Conservation (phyloP, 2,329 filamentous ascomycete genomes). For the Epichloe uncinata region DNA sequence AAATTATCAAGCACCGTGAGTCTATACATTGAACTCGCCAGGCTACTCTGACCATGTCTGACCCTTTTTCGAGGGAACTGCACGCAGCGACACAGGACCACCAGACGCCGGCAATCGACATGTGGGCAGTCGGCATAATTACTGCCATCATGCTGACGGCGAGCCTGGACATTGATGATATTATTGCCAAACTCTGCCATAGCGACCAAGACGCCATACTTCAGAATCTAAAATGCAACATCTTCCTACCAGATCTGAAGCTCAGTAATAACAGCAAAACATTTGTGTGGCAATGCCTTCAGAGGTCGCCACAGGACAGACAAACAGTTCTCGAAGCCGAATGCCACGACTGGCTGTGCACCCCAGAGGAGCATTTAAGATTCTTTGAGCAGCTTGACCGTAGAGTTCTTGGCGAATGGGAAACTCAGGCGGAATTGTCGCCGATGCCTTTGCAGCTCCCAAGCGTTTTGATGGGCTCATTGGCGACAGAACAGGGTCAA, state of each 20-base stretch:
- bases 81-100: slow-evolving; percentile 6
- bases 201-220: slow-evolving; percentile 15
- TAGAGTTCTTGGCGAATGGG: slow-evolving; percentile 16
- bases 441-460: slow-evolving; percentile 22
- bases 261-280: slow-evolving; percentile 14
- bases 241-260: slow-evolving; percentile 7
- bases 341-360: slow-evolving; percentile 22
- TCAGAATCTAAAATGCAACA: slow-evolving; percentile 7
- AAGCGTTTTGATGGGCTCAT: slow-evolving; percentile 8
- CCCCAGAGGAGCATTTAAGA: slow-evolving; percentile 16
- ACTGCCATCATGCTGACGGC: slow-evolving; percentile 23
- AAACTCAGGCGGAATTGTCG: slow-evolving; percentile 14
- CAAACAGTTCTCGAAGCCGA: slow-evolving; percentile 17
- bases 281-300: slow-evolving; percentile 21
- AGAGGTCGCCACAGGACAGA: slow-evolving; percentile 13
- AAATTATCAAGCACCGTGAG: slow-evolving; percentile 38
- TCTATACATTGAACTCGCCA: slow-evolving; percentile 3
- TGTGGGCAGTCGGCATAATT: slow-evolving; percentile 40
- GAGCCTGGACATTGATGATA: slow-evolving; percentile 6
- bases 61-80: slow-evolving; percentile 25
- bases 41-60: neutral
- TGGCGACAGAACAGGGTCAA: neutral
- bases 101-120: slow-evolving; percentile 30
- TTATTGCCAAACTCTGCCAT: slow-evolving; percentile 14
- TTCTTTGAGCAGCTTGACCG: slow-evolving; percentile 21